Evolutionary conservation across 2,329 filamentous ascomycete genomes (phyloP).

Genomic region (Aspergillus udagawae): DNA sequence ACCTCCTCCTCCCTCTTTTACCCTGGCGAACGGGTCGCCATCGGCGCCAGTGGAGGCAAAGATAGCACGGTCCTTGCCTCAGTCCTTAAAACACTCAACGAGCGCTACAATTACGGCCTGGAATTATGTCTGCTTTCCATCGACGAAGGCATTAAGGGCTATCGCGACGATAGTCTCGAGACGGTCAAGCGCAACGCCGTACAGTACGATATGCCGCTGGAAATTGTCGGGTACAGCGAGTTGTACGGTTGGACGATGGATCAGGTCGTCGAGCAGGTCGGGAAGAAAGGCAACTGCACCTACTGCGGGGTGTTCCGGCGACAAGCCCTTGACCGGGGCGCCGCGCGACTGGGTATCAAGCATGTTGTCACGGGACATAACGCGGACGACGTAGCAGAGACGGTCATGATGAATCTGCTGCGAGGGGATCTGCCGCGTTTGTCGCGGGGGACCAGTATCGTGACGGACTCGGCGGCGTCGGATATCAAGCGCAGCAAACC

Average conservation of each 20-base stretch:
- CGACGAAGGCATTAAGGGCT: slow-evolving; percentile 96
- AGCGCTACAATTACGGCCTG: slow-evolving; percentile 79
- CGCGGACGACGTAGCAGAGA: slow-evolving; percentile 95
- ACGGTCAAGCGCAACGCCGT: slow-evolving; percentile 91
- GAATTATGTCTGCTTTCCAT: slow-evolving; percentile 85
- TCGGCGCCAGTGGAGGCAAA: slow-evolving; percentile 94
- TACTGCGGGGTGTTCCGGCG: slow-evolving; percentile 96
- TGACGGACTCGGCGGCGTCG: slow-evolving; percentile 72
- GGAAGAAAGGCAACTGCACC: slow-evolving; percentile 98
- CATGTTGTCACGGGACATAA: slow-evolving; percentile 98
- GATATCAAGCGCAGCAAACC: slow-evolving; percentile 95
- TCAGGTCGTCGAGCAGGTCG: slow-evolving; percentile 91
- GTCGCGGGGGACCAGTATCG: slow-evolving; percentile 82
- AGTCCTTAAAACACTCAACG: slow-evolving; percentile 90
- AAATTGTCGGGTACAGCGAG: slow-evolving; percentile 88
- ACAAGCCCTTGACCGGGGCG: slow-evolving; percentile 88
- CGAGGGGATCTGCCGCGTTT: slow-evolving; percentile 84
- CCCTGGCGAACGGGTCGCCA: slow-evolving; percentile 81
- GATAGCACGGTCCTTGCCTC: slow-evolving; percentile 95
- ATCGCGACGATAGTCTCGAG: slow-evolving; percentile 91
- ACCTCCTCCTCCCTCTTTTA: slow-evolving; percentile 74
- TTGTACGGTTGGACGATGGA: slow-evolving; percentile 99
- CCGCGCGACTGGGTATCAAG: slow-evolving; percentile 77
- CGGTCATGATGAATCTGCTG: slow-evolving; percentile 93
- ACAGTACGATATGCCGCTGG: slow-evolving; percentile 87